Evolutionary conservation across 805 yeast genomes (phyloP).

Genomic region (Schwanniomyces occidentalis): DNA sequence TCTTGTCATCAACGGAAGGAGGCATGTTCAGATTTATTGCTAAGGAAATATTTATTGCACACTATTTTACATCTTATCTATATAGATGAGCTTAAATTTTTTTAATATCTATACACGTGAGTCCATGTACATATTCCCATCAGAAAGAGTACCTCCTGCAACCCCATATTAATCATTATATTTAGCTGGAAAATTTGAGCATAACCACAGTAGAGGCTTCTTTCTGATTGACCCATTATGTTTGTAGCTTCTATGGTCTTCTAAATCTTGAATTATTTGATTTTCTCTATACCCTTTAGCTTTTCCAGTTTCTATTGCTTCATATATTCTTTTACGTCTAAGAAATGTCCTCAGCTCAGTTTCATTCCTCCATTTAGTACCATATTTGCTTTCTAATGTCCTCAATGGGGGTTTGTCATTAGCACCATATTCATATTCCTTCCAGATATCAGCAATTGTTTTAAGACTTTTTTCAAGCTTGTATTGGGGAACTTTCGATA

Average conservation of each 20-base stretch:
- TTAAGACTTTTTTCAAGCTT: slow-evolving; percentile 28
- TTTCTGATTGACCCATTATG: slow-evolving; percentile 39
- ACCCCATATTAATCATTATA: slow-evolving; percentile 11
- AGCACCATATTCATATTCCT: slow-evolving; percentile 53
- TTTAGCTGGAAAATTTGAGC: slow-evolving; percentile 27
- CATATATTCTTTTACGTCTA: slow-evolving; percentile 53
- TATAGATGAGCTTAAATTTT: too few species aligned
- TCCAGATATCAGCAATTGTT: slow-evolving; percentile 54
- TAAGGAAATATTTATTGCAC: background rate
- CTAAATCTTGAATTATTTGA: slow-evolving; percentile 46
- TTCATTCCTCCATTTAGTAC: slow-evolving; percentile 57
- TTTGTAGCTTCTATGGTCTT: slow-evolving; percentile 43
- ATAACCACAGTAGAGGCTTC: slow-evolving; percentile 31
- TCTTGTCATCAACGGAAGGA: slow-evolving; percentile 8
- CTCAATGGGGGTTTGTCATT: slow-evolving; percentile 54
- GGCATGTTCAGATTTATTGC: slow-evolving; percentile 1
- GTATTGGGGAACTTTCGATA: slow-evolving; percentile 24
- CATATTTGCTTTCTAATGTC: slow-evolving; percentile 48
- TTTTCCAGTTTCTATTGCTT: slow-evolving; percentile 53
- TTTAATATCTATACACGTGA: too few species aligned
- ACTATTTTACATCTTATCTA: too few species aligned
- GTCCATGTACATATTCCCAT: too few species aligned
- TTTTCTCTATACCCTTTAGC: slow-evolving; percentile 44
- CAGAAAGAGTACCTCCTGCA: too few species aligned
- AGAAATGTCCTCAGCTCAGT: slow-evolving; percentile 55